Evolutionary conservation across 768 basidiomycete species (phyloP).

Genomic region (Multifurca ochricompacta): DNA sequence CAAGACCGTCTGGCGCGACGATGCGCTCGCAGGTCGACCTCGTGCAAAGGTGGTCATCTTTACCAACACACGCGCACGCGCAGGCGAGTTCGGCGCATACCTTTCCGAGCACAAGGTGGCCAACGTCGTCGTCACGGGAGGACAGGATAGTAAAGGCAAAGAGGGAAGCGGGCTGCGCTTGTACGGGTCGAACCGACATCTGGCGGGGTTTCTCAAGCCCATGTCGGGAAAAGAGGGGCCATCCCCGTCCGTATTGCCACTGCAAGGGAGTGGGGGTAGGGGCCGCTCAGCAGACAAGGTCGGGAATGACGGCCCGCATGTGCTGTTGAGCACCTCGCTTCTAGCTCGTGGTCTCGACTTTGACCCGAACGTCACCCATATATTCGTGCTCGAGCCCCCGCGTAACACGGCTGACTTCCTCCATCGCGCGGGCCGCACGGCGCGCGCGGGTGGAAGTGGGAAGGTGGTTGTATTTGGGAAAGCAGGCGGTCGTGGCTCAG

Average conservation of each 20-base stretch:
- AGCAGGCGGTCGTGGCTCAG: constrained; percentile 54
- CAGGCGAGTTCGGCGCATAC: constrained; percentile 16
- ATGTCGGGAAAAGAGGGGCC: constrained; percentile 25
- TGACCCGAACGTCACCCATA: constrained; percentile 63
- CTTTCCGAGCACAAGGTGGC: constrained; percentile 8
- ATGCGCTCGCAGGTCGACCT: constrained; percentile 31
- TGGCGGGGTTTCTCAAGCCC: constrained; percentile 18
- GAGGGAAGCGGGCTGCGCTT: not conserved
- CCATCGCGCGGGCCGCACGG: constrained; percentile 83
- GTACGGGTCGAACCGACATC: constrained; percentile 18
- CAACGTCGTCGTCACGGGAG: constrained; percentile 14
- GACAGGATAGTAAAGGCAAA: not conserved
- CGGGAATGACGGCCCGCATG: constrained; percentile 39
- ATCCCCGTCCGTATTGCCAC: constrained; percentile 21
- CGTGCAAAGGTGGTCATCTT: constrained; percentile 75
- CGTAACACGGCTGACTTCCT: constrained; percentile 87
- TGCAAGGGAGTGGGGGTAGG: not conserved
- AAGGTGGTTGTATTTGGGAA: constrained; percentile 75
- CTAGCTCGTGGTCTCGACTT: constrained; percentile 91
- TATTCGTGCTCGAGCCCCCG: constrained; percentile 84
- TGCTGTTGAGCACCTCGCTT: constrained; percentile 84
- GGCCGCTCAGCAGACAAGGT: constrained; percentile 2
- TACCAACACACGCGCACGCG: constrained; percentile 46
- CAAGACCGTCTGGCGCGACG: constrained; percentile 66
- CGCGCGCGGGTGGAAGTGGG: constrained; percentile 61